Conservation (phyloP, 73 alveolate genomes). For the Symbiodinium pilosum region DNA sequence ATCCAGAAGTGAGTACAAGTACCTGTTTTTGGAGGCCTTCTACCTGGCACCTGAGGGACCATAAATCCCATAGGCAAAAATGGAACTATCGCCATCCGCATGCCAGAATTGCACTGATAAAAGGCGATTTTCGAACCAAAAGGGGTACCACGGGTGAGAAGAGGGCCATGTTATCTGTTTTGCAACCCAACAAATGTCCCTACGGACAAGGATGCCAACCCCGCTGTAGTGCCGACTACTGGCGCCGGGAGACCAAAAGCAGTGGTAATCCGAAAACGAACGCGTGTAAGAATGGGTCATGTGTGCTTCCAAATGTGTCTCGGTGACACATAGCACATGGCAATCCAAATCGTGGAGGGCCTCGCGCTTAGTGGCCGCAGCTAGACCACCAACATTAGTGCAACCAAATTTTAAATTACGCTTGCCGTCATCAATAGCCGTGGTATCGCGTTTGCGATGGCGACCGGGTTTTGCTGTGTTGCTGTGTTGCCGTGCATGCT, state of each 20-base stretch:
- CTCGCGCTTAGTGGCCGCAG: neutral
- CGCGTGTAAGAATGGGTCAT: neutral
- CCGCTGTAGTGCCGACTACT: conserved; percentile 3
- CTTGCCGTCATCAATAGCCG: too few species aligned
- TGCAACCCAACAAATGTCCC: neutral
- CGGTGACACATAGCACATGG: neutral
- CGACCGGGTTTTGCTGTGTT: neutral
- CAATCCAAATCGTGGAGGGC: neutral
- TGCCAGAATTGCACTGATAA: neutral
- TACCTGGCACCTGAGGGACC: neutral
- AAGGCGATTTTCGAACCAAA: neutral
- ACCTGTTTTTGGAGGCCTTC: neutral
- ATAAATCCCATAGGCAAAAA: neutral
- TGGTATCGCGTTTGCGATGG: neutral
- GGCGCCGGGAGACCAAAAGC: neutral
- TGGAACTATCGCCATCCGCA: neutral
- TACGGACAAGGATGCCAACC: neutral
- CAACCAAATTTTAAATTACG: neutral
- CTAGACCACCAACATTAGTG: neutral
- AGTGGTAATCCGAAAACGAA: neutral
- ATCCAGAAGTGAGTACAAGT: neutral
- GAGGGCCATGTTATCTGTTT: neutral
- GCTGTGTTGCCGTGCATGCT: neutral
- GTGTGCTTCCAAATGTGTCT: conserved; percentile 2
- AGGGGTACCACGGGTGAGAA: neutral